These are phyloP conservation scores for Colletotrichum agaves DNA, from an alignment of 2,329 filamentous ascomycete genomes.

Conservation along the genomic window DNA sequence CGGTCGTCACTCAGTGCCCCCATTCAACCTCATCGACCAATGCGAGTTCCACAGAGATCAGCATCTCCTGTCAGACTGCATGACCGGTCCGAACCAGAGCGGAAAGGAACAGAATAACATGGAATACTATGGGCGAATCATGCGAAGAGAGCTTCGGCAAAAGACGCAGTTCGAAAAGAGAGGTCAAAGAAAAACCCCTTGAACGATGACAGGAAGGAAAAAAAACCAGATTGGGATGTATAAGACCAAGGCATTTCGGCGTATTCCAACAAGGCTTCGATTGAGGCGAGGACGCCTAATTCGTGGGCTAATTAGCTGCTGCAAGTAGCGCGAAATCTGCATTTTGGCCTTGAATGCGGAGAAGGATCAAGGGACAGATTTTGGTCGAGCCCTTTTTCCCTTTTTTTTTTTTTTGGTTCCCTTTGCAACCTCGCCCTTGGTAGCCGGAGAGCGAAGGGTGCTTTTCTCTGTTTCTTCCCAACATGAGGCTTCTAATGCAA, in stretches of 20 bases:
- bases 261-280: background rate
- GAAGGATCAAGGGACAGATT: conserved; percentile 15
- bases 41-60: conserved; percentile 23
- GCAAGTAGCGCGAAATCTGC: conserved; percentile 9
- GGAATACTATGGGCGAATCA: background rate
- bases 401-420: background rate
- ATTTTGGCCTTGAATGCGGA: conserved; percentile 3
- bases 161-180: background rate
- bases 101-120: background rate
- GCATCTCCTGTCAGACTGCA: conserved; percentile 27
- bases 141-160: background rate
- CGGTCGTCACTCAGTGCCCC: background rate
- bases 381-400: background rate
- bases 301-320: background rate
- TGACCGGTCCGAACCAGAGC: conserved; percentile 4
- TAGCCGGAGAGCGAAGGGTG: background rate
- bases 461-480: background rate
- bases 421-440: background rate
- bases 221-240: background rate
- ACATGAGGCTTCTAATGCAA: background rate
- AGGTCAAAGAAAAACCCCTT: background rate
- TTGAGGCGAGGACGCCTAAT: background rate
- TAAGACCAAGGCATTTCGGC: conserved; percentile 1
- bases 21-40: background rate
- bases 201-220: background rate